phyloP scores from a whole-genome alignment of 768 basidiomycete genomes.

The Leccinum boreale region DNA sequence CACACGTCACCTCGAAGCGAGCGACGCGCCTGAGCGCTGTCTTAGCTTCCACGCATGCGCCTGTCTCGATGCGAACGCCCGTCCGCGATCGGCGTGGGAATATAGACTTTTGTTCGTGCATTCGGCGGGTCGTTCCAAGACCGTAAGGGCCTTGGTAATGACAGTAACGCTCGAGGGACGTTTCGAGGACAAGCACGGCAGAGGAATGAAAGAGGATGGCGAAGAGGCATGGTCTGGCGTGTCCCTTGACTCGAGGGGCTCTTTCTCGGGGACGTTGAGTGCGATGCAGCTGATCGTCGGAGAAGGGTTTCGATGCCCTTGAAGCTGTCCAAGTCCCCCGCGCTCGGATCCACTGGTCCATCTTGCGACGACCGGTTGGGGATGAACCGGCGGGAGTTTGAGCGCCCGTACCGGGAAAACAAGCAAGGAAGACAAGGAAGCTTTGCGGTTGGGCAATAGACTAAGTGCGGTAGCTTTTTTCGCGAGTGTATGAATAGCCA shows the following conservation, averaged over 20 bases:
- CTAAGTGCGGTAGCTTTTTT: neutral
- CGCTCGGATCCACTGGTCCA: too few relatives aligned
- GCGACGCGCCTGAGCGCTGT: neutral
- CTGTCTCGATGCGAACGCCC: neutral
- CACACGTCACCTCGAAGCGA: conserved; percentile 1
- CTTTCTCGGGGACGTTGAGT: neutral
- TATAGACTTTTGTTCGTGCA: conserved; percentile 2
- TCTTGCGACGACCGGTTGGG: neutral
- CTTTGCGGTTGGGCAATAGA: neutral
- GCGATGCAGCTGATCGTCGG: conserved; percentile 6
- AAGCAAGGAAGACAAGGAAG: neutral
- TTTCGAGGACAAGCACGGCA: neutral
- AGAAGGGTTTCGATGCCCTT: conserved; percentile 2
- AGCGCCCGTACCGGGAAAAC: neutral
- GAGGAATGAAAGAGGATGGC: neutral
- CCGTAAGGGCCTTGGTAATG: conserved; percentile 5
- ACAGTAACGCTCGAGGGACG: conserved; percentile 7
- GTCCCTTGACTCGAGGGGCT: neutral
- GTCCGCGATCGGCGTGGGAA: conserved; percentile 2
- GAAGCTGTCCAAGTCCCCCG: neutral
- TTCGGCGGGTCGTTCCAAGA: neutral
- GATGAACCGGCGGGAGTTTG: neutral
- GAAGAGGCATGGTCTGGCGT: conserved; percentile 1
- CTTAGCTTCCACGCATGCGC: neutral
- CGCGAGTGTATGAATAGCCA: neutral